Conservation (phyloP, 1,284 basidiomycete species). For the Rhizoctonia solani region DNA sequence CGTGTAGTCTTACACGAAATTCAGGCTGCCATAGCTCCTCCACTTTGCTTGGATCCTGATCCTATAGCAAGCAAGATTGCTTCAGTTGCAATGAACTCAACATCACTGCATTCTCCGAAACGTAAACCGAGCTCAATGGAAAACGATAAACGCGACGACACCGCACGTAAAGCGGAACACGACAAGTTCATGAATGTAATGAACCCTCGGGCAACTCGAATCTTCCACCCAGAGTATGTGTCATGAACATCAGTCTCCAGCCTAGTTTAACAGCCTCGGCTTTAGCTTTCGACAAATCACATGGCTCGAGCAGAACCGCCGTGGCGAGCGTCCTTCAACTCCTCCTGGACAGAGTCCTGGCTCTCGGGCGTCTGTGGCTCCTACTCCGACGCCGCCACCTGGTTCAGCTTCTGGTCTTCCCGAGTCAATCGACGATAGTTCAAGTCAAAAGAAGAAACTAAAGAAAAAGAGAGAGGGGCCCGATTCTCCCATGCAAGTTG, state of each 20-base stretch:
- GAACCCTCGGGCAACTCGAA: conserved; percentile 56
- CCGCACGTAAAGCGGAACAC: conserved; percentile 62
- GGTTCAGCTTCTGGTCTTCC: not conserved
- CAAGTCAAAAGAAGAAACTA: conserved; percentile 23
- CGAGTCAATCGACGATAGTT: conserved; percentile 1
- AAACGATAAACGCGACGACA: conserved; percentile 68
- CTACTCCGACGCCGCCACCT: conserved; percentile 17
- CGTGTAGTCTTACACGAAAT: conserved; percentile 28
- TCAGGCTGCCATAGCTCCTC: conserved; percentile 69
- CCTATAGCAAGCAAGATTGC: conserved; percentile 71
- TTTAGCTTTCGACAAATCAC: conserved; percentile 8
- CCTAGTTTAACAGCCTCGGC: not conserved
- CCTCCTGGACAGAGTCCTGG: conserved; percentile 7
- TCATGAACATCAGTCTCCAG: not conserved
- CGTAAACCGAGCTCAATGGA: conserved; percentile 68
- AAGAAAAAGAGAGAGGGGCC: conserved; percentile 17
- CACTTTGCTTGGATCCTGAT: conserved; percentile 75
- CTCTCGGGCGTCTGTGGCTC: conserved; percentile 10
- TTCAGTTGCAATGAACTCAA: conserved; percentile 68
- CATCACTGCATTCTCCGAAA: conserved; percentile 62
- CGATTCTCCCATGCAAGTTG: conserved; percentile 26
- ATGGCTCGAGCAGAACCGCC: conserved; percentile 7
- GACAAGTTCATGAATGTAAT: conserved; percentile 75
- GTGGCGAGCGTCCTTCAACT: conserved; percentile 14
- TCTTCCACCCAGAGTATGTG: conserved; percentile 25